phyloP scores from a whole-genome alignment of 768 basidiomycete genomes.

The Lactarius hatsudake region DNA sequence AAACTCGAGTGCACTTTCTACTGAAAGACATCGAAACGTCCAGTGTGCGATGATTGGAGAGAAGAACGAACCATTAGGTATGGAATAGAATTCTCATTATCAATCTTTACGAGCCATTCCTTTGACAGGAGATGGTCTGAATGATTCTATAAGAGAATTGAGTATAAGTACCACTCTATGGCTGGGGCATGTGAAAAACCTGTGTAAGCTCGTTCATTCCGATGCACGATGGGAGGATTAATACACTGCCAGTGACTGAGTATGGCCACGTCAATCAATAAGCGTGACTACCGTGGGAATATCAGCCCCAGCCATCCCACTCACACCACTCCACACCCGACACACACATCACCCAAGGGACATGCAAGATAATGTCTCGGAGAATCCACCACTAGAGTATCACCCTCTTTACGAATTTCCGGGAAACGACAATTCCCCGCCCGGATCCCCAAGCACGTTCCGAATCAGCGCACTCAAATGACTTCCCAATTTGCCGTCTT shows the following conservation, averaged over 20 bases:
- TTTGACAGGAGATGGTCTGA: constrained; percentile 54
- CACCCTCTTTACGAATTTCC: constrained; percentile 63
- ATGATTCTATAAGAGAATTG: constrained; percentile 44
- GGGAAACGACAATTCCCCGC: constrained; percentile 33
- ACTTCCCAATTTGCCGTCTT: constrained; percentile 38
- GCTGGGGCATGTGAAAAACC: constrained; percentile 11
- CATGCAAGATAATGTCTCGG: constrained; percentile 25
- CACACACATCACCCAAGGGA: constrained; percentile 25
- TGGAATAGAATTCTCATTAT: constrained; percentile 55
- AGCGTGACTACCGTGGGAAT: constrained; percentile 17
- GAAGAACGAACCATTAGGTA: constrained; percentile 64
- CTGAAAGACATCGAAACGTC: constrained; percentile 10
- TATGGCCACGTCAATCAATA: constrained; percentile 8
- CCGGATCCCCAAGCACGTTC: constrained; percentile 6
- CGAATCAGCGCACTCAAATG: constrained; percentile 7
- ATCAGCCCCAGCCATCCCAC: background rate
- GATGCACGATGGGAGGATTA: background rate
- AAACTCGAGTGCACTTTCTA: constrained; percentile 61
- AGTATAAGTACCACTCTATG: background rate
- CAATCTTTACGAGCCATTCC: constrained; percentile 73
- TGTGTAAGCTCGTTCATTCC: constrained; percentile 25
- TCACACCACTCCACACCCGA: background rate
- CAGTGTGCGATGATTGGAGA: background rate
- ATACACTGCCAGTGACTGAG: background rate
- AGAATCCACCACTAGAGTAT: constrained; percentile 33